Evolutionary conservation across 2,329 filamentous ascomycete species (phyloP).

Genomic region (Aspergillus carbonarius): DNA sequence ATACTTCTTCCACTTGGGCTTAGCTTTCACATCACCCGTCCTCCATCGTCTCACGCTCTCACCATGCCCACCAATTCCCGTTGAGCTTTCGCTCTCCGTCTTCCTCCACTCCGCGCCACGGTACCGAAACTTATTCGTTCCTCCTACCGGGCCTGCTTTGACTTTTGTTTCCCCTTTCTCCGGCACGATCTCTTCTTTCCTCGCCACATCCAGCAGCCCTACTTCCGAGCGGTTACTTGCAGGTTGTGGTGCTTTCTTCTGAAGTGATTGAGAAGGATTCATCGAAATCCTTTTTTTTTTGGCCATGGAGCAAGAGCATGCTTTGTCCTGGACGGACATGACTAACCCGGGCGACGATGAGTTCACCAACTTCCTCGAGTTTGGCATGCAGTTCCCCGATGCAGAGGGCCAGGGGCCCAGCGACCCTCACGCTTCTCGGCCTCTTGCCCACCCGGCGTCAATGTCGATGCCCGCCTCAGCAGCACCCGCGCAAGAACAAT

Average conservation of each 20-base stretch:
- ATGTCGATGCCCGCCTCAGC: slow-evolving; percentile 36
- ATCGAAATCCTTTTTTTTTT: neutral
- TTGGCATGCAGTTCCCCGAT: slow-evolving; percentile 48
- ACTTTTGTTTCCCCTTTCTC: neutral
- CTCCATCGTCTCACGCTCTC: neutral
- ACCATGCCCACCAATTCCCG: slow-evolving; percentile 8
- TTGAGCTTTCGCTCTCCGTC: slow-evolving; percentile 5
- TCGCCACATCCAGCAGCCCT: neutral
- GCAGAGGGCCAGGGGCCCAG: slow-evolving; percentile 40
- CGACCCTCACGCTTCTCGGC: slow-evolving; percentile 35
- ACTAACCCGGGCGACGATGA: slow-evolving; percentile 45
- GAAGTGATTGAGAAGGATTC: neutral
- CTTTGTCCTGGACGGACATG: slow-evolving; percentile 34
- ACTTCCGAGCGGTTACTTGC: neutral
- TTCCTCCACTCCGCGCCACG: neutral
- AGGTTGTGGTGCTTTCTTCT: neutral
- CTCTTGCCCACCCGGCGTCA: slow-evolving; percentile 31
- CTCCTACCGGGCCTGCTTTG: neutral
- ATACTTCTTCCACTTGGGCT: neutral
- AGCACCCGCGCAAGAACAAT: slow-evolving; percentile 25
- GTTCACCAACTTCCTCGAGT: slow-evolving; percentile 51
- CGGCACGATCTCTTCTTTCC: neutral
- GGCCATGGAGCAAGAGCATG: slow-evolving; percentile 40
- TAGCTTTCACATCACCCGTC: neutral
- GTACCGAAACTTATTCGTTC: neutral